These are phyloP conservation scores for Phytophthora constricta DNA, from an alignment of 352 stramenopile genomes.

Conservation along the genomic window DNA sequence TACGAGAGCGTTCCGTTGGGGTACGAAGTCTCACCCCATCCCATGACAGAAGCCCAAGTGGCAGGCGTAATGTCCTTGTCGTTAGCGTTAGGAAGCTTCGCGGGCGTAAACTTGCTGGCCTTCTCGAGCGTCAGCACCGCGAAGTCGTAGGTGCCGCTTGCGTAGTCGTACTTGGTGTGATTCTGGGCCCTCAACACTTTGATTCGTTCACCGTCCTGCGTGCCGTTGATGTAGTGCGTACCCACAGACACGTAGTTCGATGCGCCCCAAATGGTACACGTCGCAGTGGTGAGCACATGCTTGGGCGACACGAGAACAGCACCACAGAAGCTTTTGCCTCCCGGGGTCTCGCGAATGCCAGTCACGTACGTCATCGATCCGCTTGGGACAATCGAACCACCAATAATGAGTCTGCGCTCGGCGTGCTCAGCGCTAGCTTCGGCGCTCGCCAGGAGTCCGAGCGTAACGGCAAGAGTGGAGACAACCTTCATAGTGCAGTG, in stretches of 20 bases:
- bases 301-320: slow-evolving; percentile 4
- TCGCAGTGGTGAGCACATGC: slow-evolving; percentile 10
- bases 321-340: slow-evolving; percentile 15
- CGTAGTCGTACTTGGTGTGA: slow-evolving; percentile 5
- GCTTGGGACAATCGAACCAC: slow-evolving; percentile 34
- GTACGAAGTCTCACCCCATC: slow-evolving; percentile 23
- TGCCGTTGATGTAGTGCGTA: slow-evolving; percentile 11
- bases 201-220: slow-evolving; percentile 11
- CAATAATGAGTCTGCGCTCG: slow-evolving; percentile 28
- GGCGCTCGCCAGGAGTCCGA: background rate
- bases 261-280: background rate
- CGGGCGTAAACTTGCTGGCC: slow-evolving; percentile 33
- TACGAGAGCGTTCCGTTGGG: slow-evolving; percentile 19
- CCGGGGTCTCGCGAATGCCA: slow-evolving; percentile 14
- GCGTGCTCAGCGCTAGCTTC: background rate
- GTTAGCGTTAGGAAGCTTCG: slow-evolving; percentile 26
- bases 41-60: slow-evolving; percentile 30
- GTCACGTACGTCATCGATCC: slow-evolving; percentile 40
- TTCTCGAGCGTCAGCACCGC: slow-evolving; percentile 46
- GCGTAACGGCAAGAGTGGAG: background rate
- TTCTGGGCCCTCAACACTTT: background rate
- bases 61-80: slow-evolving; percentile 19
- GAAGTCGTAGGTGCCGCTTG: slow-evolving; percentile 26
- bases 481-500: background rate
- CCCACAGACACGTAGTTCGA: slow-evolving; percentile 1